phyloP scores from a whole-genome alignment of 2,329 filamentous ascomycete genomes.

The Aspergillus pseudoviridinutans region DNA sequence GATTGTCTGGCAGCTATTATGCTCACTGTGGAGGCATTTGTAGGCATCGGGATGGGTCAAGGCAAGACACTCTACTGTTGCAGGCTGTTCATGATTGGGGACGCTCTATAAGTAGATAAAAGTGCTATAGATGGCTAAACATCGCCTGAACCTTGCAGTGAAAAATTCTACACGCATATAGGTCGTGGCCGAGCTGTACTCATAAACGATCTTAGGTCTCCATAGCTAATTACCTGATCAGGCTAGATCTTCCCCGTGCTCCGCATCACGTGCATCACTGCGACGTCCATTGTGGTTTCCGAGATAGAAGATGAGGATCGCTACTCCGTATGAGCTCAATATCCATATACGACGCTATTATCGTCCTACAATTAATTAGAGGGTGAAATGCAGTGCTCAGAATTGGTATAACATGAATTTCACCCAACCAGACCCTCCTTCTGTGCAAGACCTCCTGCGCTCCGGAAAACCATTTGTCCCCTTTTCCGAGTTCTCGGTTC shows the following conservation, averaged over 20 bases:
- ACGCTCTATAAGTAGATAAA: background rate
- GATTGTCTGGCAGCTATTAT: too few species aligned
- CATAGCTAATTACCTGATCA: background rate
- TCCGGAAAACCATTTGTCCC: conserved; percentile 13
- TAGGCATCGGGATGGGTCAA: too few species aligned
- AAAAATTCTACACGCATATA: too few species aligned
- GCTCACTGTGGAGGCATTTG: too few species aligned
- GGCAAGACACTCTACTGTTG: too few species aligned
- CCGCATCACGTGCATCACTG: background rate
- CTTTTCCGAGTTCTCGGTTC: conserved; percentile 19
- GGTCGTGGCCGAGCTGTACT: too few species aligned
- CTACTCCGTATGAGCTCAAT: background rate
- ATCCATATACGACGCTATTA: background rate
- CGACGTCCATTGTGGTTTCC: background rate
- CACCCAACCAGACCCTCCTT: background rate
- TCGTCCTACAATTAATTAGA: background rate
- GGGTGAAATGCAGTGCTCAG: background rate
- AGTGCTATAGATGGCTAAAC: background rate
- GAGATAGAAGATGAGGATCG: background rate
- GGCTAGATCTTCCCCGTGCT: background rate
- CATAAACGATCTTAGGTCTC: background rate
- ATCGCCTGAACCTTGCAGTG: too few species aligned
- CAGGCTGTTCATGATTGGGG: too few species aligned
- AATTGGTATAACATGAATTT: conserved; percentile 4
- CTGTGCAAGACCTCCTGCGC: conserved; percentile 9